phyloP scores from a whole-genome alignment of 345 rosid genomes.

The Brassica napus region DNA sequence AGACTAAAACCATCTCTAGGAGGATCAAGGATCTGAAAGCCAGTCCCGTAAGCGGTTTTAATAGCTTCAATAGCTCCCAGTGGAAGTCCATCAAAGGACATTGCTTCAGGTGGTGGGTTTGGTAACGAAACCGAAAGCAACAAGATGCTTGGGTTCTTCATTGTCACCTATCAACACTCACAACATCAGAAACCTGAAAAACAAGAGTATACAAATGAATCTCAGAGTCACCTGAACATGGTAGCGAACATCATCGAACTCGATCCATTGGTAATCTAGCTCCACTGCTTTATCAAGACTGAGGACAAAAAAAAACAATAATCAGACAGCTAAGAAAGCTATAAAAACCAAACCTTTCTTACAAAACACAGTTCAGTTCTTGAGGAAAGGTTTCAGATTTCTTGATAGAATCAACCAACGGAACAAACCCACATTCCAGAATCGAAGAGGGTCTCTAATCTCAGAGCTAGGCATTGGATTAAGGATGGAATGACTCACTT shows the following conservation, averaged over 20 bases:
- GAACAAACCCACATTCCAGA: not conserved
- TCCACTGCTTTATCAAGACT: slow-evolving; percentile 91
- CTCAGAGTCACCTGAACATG: slow-evolving; percentile 71
- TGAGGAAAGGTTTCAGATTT: not conserved
- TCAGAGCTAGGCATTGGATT: not conserved
- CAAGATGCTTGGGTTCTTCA: slow-evolving; percentile 78
- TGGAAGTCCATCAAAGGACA: slow-evolving; percentile 82
- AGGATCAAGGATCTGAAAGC: slow-evolving; percentile 95
- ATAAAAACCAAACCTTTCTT: not conserved
- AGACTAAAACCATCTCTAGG: slow-evolving; percentile 94
- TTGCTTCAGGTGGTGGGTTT: slow-evolving; percentile 78
- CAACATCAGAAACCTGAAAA: slow-evolving; percentile 17
- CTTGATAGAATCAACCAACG: not conserved
- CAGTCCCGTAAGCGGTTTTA: slow-evolving; percentile 71
- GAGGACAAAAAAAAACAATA: slow-evolving; percentile 26
- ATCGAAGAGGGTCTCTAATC: not conserved
- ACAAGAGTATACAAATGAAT: not conserved
- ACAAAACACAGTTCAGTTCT: slow-evolving; percentile 22
- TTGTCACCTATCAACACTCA: slow-evolving; percentile 58
- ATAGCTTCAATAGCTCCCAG: slow-evolving; percentile 93
- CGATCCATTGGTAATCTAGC: slow-evolving; percentile 90
- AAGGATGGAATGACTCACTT: slow-evolving; percentile 48
- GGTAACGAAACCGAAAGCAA: slow-evolving; percentile 84
- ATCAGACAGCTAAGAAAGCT: not conserved
- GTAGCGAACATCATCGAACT: slow-evolving; percentile 89